Evolutionary conservation across 495 filamentous ascomycete species (phyloP).

Genomic region (Cetradonia linearis): DNA sequence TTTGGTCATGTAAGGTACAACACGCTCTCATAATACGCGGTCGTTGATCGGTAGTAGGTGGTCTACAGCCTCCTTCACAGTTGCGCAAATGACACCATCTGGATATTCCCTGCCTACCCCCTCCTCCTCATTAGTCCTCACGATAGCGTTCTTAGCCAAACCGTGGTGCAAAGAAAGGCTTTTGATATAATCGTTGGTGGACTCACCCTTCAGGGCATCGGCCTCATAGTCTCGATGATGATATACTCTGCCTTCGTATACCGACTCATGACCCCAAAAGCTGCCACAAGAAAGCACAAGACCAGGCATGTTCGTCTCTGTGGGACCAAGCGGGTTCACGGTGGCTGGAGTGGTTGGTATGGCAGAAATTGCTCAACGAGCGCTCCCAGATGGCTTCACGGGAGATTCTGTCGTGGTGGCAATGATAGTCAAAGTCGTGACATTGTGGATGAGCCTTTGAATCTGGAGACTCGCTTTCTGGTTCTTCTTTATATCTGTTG

Average conservation of each 20-base stretch:
- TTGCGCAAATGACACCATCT: constrained; percentile 84
- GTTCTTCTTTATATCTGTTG: constrained; percentile 74
- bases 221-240: constrained; percentile 78
- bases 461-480: constrained; percentile 76
- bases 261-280: constrained; percentile 84
- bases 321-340: constrained; percentile 57
- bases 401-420: constrained; percentile 47
- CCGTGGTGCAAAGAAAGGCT: constrained; percentile 33
- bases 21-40: neutral
- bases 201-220: constrained; percentile 67
- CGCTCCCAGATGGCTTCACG: constrained; percentile 48
- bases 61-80: constrained; percentile 67
- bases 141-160: constrained; percentile 52
- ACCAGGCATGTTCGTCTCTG: constrained; percentile 77
- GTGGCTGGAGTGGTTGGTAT: constrained; percentile 57
- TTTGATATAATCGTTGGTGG: constrained; percentile 62
- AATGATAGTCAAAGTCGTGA: constrained; percentile 43
- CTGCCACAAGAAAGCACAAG: constrained; percentile 64
- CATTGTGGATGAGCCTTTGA: constrained; percentile 60
- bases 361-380: constrained; percentile 37
- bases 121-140: constrained; percentile 70
- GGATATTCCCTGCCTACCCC: constrained; percentile 87
- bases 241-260: constrained; percentile 80
- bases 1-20: constrained; percentile 47
- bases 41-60: constrained; percentile 38